Evolutionary conservation across 257 asterid species (phyloP).

Genomic region (Capsicum pubescens): DNA sequence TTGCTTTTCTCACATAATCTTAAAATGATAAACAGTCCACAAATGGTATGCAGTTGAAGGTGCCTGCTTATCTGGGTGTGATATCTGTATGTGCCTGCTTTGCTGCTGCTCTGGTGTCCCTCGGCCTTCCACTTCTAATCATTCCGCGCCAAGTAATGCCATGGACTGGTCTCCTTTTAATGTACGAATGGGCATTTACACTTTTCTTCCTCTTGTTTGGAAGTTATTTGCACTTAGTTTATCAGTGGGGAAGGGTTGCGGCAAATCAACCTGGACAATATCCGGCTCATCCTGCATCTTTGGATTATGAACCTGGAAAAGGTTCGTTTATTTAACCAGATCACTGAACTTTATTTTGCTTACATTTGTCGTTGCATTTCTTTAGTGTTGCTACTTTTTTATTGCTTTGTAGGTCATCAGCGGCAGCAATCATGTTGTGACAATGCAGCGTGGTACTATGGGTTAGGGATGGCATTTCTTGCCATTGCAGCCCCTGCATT

Average conservation of each 20-base stretch:
- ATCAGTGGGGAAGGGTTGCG: constrained; percentile 70
- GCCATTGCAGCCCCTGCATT: constrained; percentile 79
- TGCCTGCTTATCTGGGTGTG: constrained; percentile 71
- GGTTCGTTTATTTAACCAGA: constrained; percentile 47
- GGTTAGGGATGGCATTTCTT: constrained; percentile 75
- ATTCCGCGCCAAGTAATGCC: constrained; percentile 93
- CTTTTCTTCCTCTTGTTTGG: constrained; percentile 76
- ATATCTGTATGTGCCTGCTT: constrained; percentile 65
- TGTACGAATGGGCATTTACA: constrained; percentile 95
- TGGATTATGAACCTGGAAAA: constrained; percentile 80
- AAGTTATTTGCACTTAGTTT: constrained; percentile 66
- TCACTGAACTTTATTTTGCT: constrained; percentile 14
- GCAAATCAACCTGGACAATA: constrained; percentile 56
- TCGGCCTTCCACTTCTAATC: constrained; percentile 68
- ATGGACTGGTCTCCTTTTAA: constrained; percentile 92
- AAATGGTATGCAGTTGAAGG: constrained; percentile 61
- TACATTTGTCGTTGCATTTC: constrained; percentile 23
- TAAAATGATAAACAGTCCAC: constrained; percentile 56
- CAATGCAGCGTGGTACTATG: constrained; percentile 69
- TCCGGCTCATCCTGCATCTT: constrained; percentile 51
- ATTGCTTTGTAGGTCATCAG: constrained; percentile 65
- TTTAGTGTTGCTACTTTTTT: constrained; percentile 30
- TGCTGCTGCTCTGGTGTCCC: constrained; percentile 67
- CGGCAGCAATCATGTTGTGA: constrained; percentile 72
- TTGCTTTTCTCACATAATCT: constrained; percentile 29